Conservation (phyloP, 768 basidiomycete genomes). For the Myochromella boudieri region DNA sequence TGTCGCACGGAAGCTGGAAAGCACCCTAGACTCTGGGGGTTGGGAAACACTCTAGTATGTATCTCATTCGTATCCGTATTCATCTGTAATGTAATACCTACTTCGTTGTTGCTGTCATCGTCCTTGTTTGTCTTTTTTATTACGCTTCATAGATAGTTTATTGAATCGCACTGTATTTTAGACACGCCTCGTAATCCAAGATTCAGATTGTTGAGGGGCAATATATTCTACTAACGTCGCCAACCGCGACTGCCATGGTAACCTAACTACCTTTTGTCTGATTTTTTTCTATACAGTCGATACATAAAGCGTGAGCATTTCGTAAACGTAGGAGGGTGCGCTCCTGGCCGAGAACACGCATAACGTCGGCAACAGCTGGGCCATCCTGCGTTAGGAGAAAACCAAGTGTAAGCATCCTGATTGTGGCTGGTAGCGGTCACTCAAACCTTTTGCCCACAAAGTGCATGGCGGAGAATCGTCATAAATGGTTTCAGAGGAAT, state of each 20-base stretch:
- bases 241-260: too few species aligned
- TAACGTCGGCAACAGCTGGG: constrained; percentile 44
- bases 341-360: constrained; percentile 41
- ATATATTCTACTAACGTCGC: too few species aligned
- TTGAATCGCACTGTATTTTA: constrained; percentile 1
- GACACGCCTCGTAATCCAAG: not conserved
- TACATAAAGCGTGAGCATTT: too few species aligned
- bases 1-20: constrained; percentile 86
- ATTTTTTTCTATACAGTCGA: too few species aligned
- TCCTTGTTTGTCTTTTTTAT: not conserved
- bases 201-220: not conserved
- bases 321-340: constrained; percentile 38
- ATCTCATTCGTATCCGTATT: not conserved
- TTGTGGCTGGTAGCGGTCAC: constrained; percentile 14
- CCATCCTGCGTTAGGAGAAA: constrained; percentile 38
- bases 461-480: constrained; percentile 70
- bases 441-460: constrained; percentile 82
- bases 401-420: not conserved
- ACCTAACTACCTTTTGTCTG: too few species aligned
- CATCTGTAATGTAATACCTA: not conserved
- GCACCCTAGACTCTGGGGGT: constrained; percentile 85
- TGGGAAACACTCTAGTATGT: constrained; percentile 77
- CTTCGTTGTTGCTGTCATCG: not conserved
- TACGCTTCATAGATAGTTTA: not conserved
- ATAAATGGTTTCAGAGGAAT: constrained; percentile 58